Percentiles rank a stretch among this genome's conserved stretches.
Conservation (phyloP, 1,284 basidiomycete species). For the Rhodofomes roseus region DNA sequence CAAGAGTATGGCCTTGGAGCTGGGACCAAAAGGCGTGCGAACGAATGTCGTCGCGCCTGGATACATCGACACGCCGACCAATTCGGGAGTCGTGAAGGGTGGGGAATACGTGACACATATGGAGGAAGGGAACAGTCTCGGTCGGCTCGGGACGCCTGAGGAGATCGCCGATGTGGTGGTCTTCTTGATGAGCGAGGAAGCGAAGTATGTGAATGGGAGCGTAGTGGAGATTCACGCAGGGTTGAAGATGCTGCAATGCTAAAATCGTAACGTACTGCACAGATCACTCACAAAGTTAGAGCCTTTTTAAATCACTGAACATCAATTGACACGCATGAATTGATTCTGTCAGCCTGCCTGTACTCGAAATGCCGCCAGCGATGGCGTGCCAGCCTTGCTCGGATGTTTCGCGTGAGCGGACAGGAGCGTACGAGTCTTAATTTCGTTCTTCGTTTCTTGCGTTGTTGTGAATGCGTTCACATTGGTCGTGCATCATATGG, state of each 20-base stretch:
- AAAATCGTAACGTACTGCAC: too few species aligned
- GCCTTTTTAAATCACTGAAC: too few species aligned
- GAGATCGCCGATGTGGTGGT: neutral
- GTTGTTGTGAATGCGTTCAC: too few species aligned
- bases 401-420: too few species aligned
- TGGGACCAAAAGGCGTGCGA: neutral
- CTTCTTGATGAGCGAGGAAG: neutral
- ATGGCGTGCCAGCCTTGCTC: too few species aligned
- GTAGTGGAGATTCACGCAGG: neutral
- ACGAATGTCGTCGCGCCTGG: conserved; percentile 1
- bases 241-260: neutral
- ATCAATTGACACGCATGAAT: too few species aligned
- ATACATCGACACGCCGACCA: neutral
- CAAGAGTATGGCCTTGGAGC: neutral
- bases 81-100: neutral
- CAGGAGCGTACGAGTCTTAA: too few species aligned
- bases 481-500: too few species aligned
- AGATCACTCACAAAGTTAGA: too few species aligned
- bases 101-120: neutral
- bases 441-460: too few species aligned
- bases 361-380: too few species aligned
- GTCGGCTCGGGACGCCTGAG: neutral
- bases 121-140: neutral
- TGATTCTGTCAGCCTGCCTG: too few species aligned
- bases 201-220: neutral